A percentile compares a stretch with the other conserved stretches of the same genome.
phyloP scores from a whole-genome alignment of 2,329 filamentous ascomycete genomes.

The Diaporthe eres region DNA sequence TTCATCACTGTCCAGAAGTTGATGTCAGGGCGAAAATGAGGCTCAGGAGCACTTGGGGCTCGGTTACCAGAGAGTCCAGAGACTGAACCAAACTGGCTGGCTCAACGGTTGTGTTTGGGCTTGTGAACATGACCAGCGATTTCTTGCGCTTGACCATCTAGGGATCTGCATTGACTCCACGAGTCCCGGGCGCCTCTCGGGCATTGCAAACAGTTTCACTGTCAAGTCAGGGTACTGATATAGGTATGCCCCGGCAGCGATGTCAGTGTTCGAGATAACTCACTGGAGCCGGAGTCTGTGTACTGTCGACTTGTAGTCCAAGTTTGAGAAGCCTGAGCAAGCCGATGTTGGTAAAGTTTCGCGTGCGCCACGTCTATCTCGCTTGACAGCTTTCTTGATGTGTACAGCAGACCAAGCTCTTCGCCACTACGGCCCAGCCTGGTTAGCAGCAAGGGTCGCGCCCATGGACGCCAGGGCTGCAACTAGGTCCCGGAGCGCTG shows the following conservation, averaged over 20 bases:
- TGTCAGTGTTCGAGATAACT: background rate
- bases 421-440: slow-evolving; percentile 22
- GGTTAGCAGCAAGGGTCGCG: slow-evolving; percentile 29
- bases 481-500: slow-evolving; percentile 30
- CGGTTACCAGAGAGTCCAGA: background rate
- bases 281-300: background rate
- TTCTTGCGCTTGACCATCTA: slow-evolving; percentile 22
- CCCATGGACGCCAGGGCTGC: slow-evolving; percentile 23
- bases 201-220: slow-evolving; percentile 14
- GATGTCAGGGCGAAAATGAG: slow-evolving; percentile 13
- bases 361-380: slow-evolving; percentile 3
- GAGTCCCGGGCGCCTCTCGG: slow-evolving; percentile 23
- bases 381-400: slow-evolving; percentile 14
- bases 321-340: background rate
- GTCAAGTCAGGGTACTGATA: slow-evolving; percentile 18
- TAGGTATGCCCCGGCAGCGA: slow-evolving; percentile 10
- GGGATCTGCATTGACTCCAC: slow-evolving; percentile 34
- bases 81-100: slow-evolving; percentile 12
- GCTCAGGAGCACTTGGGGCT: background rate
- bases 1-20: slow-evolving; percentile 3
- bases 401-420: slow-evolving; percentile 5
- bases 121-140: slow-evolving; percentile 6
- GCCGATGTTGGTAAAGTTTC: background rate
- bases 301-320: background rate
- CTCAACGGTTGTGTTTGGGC: slow-evolving; percentile 19